A percentile compares a stretch with the other conserved stretches of the same genome.
Evolutionary conservation across 768 basidiomycete species (phyloP).

Genomic region (Neoboletus brunneissimus): DNA sequence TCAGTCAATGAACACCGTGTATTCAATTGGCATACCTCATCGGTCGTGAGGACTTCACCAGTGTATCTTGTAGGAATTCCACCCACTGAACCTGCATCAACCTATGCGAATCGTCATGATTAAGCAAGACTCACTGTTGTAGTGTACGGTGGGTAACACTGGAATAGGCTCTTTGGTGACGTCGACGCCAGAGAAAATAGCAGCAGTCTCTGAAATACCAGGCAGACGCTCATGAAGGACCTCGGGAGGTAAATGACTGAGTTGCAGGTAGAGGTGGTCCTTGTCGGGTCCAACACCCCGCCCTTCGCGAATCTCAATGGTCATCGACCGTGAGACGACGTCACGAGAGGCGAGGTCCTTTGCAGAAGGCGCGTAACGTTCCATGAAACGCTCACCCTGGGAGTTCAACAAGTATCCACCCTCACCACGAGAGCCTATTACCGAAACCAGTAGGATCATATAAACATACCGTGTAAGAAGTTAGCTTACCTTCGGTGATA

Average conservation of each 20-base stretch:
- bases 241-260: conserved; percentile 95
- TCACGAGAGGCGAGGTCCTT: conserved; percentile 99
- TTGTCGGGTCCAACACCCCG: conserved; percentile 98
- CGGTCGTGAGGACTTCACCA: conserved; percentile 89
- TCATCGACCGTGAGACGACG: conserved; percentile 99
- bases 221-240: conserved; percentile 95
- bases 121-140: conserved; percentile 74
- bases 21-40: conserved; percentile 44
- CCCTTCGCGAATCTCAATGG: conserved; percentile 96
- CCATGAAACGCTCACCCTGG: conserved; percentile 99
- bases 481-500: conserved; percentile 84
- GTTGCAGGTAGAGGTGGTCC: conserved; percentile 95
- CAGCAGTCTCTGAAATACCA: conserved; percentile 99
- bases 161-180: conserved; percentile 99
- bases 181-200: conserved; percentile 98
- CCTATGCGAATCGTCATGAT: background rate
- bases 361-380: conserved; percentile 98
- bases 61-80: conserved; percentile 99
- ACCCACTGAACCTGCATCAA: conserved; percentile 65
- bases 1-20: background rate
- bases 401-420: conserved; percentile 98
- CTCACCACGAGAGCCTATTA: conserved; percentile 91
- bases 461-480: background rate
- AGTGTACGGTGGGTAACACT: conserved; percentile 96
- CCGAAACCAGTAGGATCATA: background rate